These are phyloP conservation scores for Ambrosia trifida DNA, from an alignment of 129 eudicot species.

Conservation along the genomic window DNA sequence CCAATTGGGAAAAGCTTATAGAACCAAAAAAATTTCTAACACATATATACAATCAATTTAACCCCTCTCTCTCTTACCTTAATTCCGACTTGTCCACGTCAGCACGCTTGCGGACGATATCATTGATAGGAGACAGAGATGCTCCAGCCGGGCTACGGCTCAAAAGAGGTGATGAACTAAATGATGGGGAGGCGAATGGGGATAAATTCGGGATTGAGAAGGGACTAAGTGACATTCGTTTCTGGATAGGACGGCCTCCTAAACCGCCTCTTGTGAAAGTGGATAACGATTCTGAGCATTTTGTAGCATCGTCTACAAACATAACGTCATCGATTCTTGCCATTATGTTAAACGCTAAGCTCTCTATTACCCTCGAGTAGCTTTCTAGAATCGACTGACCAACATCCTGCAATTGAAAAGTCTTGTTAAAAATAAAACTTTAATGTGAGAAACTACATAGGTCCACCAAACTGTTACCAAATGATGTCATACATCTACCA, in stretches of 20 bases:
- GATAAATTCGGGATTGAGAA: constrained; percentile 74
- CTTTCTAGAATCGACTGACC: constrained; percentile 62
- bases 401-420: constrained; percentile 42
- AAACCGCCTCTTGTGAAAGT: constrained; percentile 69
- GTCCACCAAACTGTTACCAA: background rate
- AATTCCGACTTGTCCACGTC: constrained; percentile 63
- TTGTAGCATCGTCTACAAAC: constrained; percentile 62
- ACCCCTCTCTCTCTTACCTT: constrained; percentile 38
- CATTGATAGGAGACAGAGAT: constrained; percentile 39
- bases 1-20: no score
- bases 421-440: no score
- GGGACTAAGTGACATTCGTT: constrained; percentile 81
- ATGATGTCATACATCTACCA: background rate
- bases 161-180: no score
- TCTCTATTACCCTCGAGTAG: constrained; percentile 63
- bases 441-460: no score
- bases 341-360: constrained; percentile 52
- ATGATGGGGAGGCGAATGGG: constrained; percentile 84
- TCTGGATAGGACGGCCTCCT: constrained; percentile 72
- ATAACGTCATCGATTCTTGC: constrained; percentile 61
- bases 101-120: constrained; percentile 31
- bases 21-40: background rate
- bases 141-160: constrained; percentile 65
- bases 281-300: constrained; percentile 56
- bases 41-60: constrained; percentile 20